Conservation (phyloP, 768 basidiomycete genomes). For the Boletus sp. region DNA sequence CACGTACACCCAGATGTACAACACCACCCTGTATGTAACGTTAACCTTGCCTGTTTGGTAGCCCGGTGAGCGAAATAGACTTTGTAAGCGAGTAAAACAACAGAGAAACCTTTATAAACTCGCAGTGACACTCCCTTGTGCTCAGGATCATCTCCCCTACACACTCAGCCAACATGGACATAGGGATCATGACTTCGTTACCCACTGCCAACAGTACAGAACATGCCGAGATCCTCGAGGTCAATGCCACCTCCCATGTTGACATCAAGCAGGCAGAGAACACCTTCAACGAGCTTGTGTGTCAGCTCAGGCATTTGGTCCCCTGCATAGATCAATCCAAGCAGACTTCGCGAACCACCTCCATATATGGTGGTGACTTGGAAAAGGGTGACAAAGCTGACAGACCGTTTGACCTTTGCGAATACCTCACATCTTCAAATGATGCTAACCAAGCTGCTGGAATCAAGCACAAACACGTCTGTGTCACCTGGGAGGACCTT, state of each 20-base stretch:
- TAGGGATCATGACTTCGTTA: not conserved
- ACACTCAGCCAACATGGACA: constrained; percentile 9
- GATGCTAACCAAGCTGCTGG: constrained; percentile 65
- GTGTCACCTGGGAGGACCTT: constrained; percentile 71
- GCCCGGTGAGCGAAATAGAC: not conserved
- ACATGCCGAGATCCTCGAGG: constrained; percentile 22
- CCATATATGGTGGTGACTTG: constrained; percentile 33
- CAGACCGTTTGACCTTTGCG: constrained; percentile 58
- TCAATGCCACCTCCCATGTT: constrained; percentile 36
- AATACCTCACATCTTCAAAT: constrained; percentile 66
- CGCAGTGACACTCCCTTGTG: not conserved
- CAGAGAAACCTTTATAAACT: constrained; percentile 14
- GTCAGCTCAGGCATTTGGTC: constrained; percentile 26
- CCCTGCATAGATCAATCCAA: constrained; percentile 10
- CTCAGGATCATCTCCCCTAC: not conserved
- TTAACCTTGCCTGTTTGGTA: too few species aligned
- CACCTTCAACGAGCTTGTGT: constrained; percentile 55
- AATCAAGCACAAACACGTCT: constrained; percentile 72
- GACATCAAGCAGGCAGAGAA: constrained; percentile 51
- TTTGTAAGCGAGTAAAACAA: constrained; percentile 16
- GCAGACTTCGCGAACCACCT: constrained; percentile 21
- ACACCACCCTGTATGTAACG: constrained; percentile 29
- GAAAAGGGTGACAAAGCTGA: constrained; percentile 40
- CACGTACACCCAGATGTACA: constrained; percentile 50
- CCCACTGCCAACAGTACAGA: not conserved